phyloP scores from a whole-genome alignment of 805 yeast species.

The Ogataea nitratoaversa region DNA sequence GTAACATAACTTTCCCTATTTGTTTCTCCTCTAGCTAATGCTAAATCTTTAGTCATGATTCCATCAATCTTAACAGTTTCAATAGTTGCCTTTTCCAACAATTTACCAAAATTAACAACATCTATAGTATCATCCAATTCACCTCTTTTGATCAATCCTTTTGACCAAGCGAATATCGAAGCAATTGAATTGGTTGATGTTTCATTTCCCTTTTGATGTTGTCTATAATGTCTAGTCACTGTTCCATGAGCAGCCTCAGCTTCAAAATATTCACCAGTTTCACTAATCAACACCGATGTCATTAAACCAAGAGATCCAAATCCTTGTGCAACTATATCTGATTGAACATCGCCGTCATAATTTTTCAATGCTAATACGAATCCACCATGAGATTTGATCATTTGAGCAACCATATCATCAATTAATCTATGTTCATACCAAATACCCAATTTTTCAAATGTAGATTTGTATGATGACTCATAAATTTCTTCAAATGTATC shows the following conservation, averaged over 20 bases:
- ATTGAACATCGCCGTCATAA: slow-evolving; percentile 84
- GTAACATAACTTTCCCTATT: slow-evolving; percentile 48
- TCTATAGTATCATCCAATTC: slow-evolving; percentile 68
- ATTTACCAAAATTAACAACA: slow-evolving; percentile 61
- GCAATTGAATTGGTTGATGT: slow-evolving; percentile 85
- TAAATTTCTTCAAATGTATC: slow-evolving; percentile 71
- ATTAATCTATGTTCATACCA: slow-evolving; percentile 79
- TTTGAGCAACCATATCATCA: slow-evolving; percentile 87
- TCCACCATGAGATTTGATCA: slow-evolving; percentile 82
- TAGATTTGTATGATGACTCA: slow-evolving; percentile 49
- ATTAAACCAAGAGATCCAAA: slow-evolving; percentile 80
- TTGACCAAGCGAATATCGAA: slow-evolving; percentile 82
- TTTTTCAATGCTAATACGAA: slow-evolving; percentile 77
- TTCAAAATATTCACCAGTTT: slow-evolving; percentile 84
- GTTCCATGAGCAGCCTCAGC: slow-evolving; percentile 88
- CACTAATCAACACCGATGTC: slow-evolving; percentile 80
- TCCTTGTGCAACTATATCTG: slow-evolving; percentile 84
- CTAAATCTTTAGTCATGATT: slow-evolving; percentile 80
- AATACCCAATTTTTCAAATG: slow-evolving; percentile 58
- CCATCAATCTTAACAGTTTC: slow-evolving; percentile 73
- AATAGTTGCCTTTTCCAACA: slow-evolving; percentile 61
- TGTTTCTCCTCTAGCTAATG: slow-evolving; percentile 56
- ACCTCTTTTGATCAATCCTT: slow-evolving; percentile 81
- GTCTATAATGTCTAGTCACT: slow-evolving; percentile 82
- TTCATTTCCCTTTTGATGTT: slow-evolving; percentile 75